Percentiles rank a stretch among this genome's conserved stretches.
Conservation (phyloP, 2,329 filamentous ascomycete species). For the Cytospora chrysosperma region DNA sequence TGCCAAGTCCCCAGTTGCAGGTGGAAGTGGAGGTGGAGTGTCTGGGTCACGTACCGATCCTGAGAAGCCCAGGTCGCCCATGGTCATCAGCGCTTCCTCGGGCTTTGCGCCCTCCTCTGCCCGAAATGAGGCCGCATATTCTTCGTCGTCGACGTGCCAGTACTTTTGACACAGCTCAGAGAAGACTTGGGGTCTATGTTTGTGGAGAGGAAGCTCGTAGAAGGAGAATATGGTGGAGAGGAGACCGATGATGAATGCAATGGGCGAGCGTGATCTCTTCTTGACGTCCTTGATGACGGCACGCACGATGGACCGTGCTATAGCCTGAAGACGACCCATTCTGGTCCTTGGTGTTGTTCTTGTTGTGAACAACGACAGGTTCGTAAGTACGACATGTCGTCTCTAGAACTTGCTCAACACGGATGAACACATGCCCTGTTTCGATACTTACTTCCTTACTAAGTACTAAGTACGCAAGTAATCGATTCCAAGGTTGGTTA, state of each 20-base stretch:
- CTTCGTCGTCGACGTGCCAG: constrained; percentile 38
- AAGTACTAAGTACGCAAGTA: no score
- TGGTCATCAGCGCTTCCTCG: constrained; percentile 46
- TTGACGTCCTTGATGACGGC: constrained; percentile 38
- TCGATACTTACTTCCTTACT: no score
- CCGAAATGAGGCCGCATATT: constrained; percentile 40
- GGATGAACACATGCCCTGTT: not conserved
- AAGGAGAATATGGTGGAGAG: constrained; percentile 51
- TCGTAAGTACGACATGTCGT: not conserved
- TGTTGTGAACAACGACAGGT: not conserved
- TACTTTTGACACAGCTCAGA: constrained; percentile 46
- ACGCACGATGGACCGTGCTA: constrained; percentile 43
- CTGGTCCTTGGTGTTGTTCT: not conserved
- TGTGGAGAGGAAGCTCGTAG: constrained; percentile 47
- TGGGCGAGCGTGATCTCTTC: constrained; percentile 29
- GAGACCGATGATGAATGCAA: constrained; percentile 45
- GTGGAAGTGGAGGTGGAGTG: no score
- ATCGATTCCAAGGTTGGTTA: no score
- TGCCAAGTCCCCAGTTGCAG: not conserved
- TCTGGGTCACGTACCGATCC: constrained; percentile 55
- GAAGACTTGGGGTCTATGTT: constrained; percentile 49
- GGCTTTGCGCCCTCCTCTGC: constrained; percentile 46
- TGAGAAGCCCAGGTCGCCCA: constrained; percentile 71
- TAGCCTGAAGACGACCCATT: constrained; percentile 34
- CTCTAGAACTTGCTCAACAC: not conserved